phyloP scores from a whole-genome alignment of 2,329 filamentous ascomycete genomes.

The Fusarium sp. region DNA sequence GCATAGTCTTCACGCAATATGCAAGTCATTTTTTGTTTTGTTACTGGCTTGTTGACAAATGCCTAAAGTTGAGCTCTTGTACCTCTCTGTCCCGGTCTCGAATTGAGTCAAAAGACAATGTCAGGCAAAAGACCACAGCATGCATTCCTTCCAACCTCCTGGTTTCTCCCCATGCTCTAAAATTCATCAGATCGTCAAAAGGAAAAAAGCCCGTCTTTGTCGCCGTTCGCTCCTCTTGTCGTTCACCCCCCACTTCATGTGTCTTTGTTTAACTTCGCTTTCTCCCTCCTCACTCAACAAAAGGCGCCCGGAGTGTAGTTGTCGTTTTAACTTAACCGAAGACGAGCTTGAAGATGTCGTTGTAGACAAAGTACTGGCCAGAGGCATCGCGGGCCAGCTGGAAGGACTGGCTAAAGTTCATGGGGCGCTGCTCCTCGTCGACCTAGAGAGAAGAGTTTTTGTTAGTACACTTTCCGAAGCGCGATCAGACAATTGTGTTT shows the following conservation, averaged over 20 bases:
- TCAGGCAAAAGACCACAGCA: constrained; percentile 15
- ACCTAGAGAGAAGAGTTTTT: constrained; percentile 62
- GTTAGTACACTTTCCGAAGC: constrained; percentile 11
- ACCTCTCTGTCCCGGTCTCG: constrained; percentile 1
- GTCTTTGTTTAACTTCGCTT: constrained; percentile 17
- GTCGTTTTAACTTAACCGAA: constrained; percentile 61
- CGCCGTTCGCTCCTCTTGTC: constrained; percentile 29
- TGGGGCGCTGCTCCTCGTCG: constrained; percentile 82
- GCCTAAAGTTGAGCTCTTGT: background rate
- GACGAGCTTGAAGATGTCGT: constrained; percentile 94
- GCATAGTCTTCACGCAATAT: background rate
- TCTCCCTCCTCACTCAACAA: constrained; percentile 3
- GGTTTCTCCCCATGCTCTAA: constrained; percentile 24
- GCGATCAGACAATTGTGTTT: constrained; percentile 1
- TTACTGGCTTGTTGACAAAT: constrained; percentile 8
- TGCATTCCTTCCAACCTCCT: background rate
- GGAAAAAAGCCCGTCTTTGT: constrained; percentile 15
- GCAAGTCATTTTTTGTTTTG: background rate
- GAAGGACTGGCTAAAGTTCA: constrained; percentile 92
- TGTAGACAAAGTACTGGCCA: constrained; percentile 84
- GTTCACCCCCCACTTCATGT: constrained; percentile 29
- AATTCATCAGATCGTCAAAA: constrained; percentile 39
- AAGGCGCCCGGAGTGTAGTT: background rate
- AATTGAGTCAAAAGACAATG: constrained; percentile 5
- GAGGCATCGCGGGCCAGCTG: constrained; percentile 74